phyloP scores from a whole-genome alignment of 805 yeast species.

The Saccharomyces jurei region DNA sequence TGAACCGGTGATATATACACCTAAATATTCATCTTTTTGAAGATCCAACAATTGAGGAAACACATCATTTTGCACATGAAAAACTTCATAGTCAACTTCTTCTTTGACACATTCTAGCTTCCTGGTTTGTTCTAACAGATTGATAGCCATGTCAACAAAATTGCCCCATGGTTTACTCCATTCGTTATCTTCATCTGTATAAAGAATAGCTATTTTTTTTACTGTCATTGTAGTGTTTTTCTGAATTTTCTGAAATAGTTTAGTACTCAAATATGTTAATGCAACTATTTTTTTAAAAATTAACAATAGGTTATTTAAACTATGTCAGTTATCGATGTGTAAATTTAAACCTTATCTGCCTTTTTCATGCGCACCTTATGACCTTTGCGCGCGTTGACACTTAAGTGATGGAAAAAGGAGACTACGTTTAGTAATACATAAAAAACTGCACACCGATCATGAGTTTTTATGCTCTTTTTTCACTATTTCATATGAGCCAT shows the following conservation, averaged over 20 bases:
- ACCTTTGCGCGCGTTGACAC: background rate
- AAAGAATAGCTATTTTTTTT: slow-evolving; percentile 20
- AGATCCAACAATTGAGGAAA: slow-evolving; percentile 21
- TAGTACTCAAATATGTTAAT: background rate
- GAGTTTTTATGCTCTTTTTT: background rate
- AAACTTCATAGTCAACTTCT: slow-evolving; percentile 15
- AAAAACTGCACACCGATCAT: background rate
- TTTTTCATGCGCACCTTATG: background rate
- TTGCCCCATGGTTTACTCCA: slow-evolving; percentile 21
- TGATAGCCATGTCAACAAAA: slow-evolving; percentile 22
- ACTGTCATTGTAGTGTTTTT: background rate
- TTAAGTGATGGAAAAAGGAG: background rate
- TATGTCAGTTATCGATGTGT: background rate
- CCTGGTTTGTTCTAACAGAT: slow-evolving; percentile 12
- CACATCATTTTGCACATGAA: slow-evolving; percentile 13
- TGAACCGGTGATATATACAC: slow-evolving; percentile 43
- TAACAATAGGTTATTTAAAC: background rate
- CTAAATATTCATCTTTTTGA: slow-evolving; percentile 18
- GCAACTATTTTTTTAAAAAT: background rate
- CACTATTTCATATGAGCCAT: slow-evolving; percentile 14
- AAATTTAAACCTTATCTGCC: background rate
- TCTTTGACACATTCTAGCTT: background rate
- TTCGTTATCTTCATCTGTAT: slow-evolving; percentile 19
- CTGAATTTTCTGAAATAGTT: background rate
- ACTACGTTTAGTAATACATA: background rate